A percentile compares a stretch with the other conserved stretches of the same genome.
Evolutionary conservation across 305 asterid genomes (phyloP).

Genomic region (Fraxinus velutina): DNA sequence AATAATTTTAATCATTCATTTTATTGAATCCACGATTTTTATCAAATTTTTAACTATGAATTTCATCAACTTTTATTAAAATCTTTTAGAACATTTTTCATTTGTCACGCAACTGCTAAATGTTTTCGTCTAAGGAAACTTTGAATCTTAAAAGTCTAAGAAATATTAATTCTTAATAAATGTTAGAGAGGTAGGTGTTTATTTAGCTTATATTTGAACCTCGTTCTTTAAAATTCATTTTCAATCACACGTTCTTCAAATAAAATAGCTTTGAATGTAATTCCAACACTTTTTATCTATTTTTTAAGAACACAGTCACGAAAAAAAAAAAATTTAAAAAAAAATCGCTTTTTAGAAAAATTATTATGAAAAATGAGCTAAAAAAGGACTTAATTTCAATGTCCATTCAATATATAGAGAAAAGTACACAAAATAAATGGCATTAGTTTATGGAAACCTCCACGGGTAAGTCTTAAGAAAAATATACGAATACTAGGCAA

Average conservation of each 20-base stretch:
- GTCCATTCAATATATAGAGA: not conserved
- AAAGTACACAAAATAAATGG: too few species aligned
- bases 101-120: too few species aligned
- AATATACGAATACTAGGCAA: not conserved
- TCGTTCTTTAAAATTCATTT: not conserved
- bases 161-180: not conserved
- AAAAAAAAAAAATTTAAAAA: too few species aligned
- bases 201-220: not conserved
- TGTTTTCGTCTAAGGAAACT: not conserved
- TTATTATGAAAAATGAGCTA: not conserved
- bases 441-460: not conserved
- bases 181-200: not conserved
- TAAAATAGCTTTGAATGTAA: too few species aligned
- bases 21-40: too few species aligned
- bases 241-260: not conserved
- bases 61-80: too few species aligned
- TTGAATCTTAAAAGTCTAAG: not conserved
- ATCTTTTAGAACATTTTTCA: too few species aligned
- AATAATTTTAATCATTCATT: too few species aligned
- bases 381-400: not conserved
- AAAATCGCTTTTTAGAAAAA: too few species aligned
- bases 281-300: too few species aligned
- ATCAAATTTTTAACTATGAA: too few species aligned
- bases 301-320: too few species aligned
- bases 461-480: not conserved